Percentiles rank a stretch among this genome's conserved stretches.
phyloP scores from a whole-genome alignment of 331 rosid species.

The Cydonia oblonga region DNA sequence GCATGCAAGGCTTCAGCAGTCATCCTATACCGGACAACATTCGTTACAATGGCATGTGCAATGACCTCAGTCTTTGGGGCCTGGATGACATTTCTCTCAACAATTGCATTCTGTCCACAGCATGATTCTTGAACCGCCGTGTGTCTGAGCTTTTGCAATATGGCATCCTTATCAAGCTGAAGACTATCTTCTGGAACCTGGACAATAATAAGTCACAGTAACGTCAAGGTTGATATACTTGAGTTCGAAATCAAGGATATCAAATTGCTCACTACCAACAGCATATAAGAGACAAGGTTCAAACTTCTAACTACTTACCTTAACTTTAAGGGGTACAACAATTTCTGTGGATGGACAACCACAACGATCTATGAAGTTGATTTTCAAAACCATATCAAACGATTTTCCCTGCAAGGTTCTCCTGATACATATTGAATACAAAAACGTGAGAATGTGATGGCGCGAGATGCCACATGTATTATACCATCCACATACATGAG shows the following conservation, averaged over 20 bases:
- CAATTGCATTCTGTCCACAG: slow-evolving; percentile 62
- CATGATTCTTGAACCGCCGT: slow-evolving; percentile 47
- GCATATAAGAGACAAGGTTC: neutral
- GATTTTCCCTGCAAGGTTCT: slow-evolving; percentile 56
- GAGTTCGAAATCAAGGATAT: neutral
- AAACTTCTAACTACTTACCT: slow-evolving; percentile 37
- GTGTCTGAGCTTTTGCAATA: slow-evolving; percentile 67
- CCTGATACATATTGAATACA: slow-evolving; percentile 38
- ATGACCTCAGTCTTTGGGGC: slow-evolving; percentile 50
- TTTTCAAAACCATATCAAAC: slow-evolving; percentile 72
- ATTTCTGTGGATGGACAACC: slow-evolving; percentile 53
- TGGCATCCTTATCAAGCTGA: slow-evolving; percentile 41
- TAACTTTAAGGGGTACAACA: slow-evolving; percentile 60
- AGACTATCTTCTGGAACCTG: slow-evolving; percentile 60
- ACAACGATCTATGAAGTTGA: slow-evolving; percentile 81
- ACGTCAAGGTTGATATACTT: neutral
- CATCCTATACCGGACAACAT: slow-evolving; percentile 42
- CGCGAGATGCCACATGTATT: neutral
- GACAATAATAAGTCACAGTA: neutral
- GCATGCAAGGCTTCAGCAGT: slow-evolving; percentile 18
- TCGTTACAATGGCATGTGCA: slow-evolving; percentile 66
- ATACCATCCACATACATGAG: neutral
- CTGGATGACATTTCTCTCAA: slow-evolving; percentile 43
- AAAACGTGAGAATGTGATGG: slow-evolving; percentile 1
- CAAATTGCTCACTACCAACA: neutral